A percentile compares a stretch with the other conserved stretches of the same genome.
These are phyloP conservation scores for Ilex asprella DNA, from an alignment of 257 asterid genomes.

Conservation along the genomic window DNA sequence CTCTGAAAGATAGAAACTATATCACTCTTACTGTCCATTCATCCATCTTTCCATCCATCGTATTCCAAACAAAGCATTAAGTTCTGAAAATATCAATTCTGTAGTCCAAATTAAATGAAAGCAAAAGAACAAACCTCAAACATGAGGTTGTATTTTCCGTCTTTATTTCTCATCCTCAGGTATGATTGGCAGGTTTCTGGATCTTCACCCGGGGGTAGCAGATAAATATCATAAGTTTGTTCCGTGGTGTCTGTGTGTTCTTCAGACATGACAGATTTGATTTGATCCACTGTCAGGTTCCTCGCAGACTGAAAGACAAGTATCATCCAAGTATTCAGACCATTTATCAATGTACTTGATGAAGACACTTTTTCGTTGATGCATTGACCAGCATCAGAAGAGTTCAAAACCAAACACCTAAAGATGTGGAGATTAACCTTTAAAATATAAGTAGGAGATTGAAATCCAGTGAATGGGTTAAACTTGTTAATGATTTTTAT, in stretches of 20 bases:
- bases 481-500: constrained; percentile 88
- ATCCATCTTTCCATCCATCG: no score
- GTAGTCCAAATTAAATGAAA: not conserved
- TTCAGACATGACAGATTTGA: constrained; percentile 62
- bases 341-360: no score
- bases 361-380: no score
- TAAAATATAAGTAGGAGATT: constrained; percentile 85
- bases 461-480: constrained; percentile 94
- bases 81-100: not conserved
- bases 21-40: no score
- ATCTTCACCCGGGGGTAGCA: constrained; percentile 99
- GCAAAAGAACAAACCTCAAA: constrained; percentile 67
- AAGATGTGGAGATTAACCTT: constrained; percentile 38
- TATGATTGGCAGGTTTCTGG: constrained; percentile 97
- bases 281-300: constrained; percentile 49
- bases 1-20: no score
- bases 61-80: not conserved
- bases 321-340: no score
- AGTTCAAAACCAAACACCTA: no score
- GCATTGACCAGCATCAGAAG: no score
- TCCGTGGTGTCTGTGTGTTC: constrained; percentile 63
- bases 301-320: constrained; percentile 50
- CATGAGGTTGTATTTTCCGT: constrained; percentile 98
- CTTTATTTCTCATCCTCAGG: constrained; percentile 96
- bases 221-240: constrained; percentile 88